Evolutionary conservation across 2,329 filamentous ascomycete genomes (phyloP).

Genomic region (Hirsutella rhossiliensis): DNA sequence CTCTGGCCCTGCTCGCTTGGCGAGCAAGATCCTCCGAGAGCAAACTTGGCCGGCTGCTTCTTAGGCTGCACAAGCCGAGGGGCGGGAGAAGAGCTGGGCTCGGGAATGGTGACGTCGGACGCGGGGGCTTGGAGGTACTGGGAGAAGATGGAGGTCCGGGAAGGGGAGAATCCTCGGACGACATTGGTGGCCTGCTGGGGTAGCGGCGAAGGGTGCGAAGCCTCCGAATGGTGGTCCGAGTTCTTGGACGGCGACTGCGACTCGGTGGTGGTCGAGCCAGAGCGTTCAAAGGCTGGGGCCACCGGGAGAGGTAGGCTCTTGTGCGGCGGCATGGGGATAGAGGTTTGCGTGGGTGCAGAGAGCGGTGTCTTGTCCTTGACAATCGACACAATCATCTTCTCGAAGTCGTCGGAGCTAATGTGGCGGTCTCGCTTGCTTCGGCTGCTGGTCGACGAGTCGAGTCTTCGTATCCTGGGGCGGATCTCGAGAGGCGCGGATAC

Average conservation of each 20-base stretch:
- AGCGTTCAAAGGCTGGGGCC: slow-evolving; percentile 23
- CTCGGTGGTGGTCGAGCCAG: slow-evolving; percentile 32
- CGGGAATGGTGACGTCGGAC: slow-evolving; percentile 45
- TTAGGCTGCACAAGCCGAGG: slow-evolving; percentile 58
- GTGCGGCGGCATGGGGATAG: slow-evolving; percentile 20
- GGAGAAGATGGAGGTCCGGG: slow-evolving; percentile 44
- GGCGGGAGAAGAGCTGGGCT: slow-evolving; percentile 41
- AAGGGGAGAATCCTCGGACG: slow-evolving; percentile 76
- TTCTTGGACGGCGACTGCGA: slow-evolving; percentile 41
- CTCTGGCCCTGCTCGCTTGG: slow-evolving; percentile 47
- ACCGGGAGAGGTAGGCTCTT: slow-evolving; percentile 26
- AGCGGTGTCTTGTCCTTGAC: slow-evolving; percentile 69
- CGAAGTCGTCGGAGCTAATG: slow-evolving; percentile 83
- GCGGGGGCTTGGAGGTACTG: slow-evolving; percentile 36
- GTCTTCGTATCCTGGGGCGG: slow-evolving; percentile 55
- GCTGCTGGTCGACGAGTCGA: slow-evolving; percentile 59
- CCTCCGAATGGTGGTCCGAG: slow-evolving; percentile 33
- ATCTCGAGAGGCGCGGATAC: slow-evolving; percentile 46
- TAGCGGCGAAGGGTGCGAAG: slow-evolving; percentile 16
- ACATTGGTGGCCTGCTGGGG: slow-evolving; percentile 40
- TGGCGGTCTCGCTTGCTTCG: slow-evolving; percentile 73
- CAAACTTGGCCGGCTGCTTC: slow-evolving; percentile 51
- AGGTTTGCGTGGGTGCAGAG: slow-evolving; percentile 22
- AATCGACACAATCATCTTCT: slow-evolving; percentile 89
- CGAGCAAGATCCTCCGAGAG: slow-evolving; percentile 69